Conservation (phyloP, 495 filamentous ascomycete genomes). For the Platismatia glauca region DNA sequence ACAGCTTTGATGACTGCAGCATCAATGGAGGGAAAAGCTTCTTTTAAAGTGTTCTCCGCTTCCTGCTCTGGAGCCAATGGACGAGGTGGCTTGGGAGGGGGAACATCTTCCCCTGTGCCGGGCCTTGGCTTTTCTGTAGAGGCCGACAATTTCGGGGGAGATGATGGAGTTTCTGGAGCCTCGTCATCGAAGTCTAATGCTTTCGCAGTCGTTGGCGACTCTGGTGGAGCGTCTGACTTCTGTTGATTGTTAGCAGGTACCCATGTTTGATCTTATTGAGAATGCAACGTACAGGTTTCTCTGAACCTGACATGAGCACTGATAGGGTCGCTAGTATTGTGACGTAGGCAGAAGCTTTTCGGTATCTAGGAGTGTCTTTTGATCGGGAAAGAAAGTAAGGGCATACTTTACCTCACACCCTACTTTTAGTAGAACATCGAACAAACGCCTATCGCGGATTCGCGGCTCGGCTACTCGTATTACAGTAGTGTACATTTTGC, state of each 20-base stretch:
- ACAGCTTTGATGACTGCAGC: conserved; percentile 77
- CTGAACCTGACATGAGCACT: conserved; percentile 21
- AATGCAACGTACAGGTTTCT: conserved; percentile 20
- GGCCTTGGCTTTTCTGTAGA: conserved; percentile 28
- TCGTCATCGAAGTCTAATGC: conserved; percentile 85
- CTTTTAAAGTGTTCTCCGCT: conserved; percentile 79
- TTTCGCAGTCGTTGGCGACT: conserved; percentile 78
- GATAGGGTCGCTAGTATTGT: not conserved
- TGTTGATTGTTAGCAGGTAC: conserved; percentile 10
- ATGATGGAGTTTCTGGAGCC: conserved; percentile 52
- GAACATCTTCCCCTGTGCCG: conserved; percentile 38
- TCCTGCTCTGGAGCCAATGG: conserved; percentile 72
- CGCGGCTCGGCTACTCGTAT: too few species aligned
- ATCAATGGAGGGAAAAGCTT: conserved; percentile 88
- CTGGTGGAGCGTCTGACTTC: conserved; percentile 36
- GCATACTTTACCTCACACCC: not conserved
- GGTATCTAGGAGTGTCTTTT: not conserved
- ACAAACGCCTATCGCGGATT: not conserved
- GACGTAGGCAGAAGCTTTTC: not conserved
- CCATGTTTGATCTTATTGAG: not conserved
- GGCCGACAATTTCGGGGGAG: conserved; percentile 33
- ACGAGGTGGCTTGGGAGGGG: conserved; percentile 82
- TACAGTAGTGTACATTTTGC: too few species aligned
- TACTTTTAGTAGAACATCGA: too few species aligned
- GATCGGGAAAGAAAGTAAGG: not conserved